These are phyloP conservation scores for Venturiaceae sp. DNA, from an alignment of 2,329 filamentous ascomycete species.

Conservation along the genomic window DNA sequence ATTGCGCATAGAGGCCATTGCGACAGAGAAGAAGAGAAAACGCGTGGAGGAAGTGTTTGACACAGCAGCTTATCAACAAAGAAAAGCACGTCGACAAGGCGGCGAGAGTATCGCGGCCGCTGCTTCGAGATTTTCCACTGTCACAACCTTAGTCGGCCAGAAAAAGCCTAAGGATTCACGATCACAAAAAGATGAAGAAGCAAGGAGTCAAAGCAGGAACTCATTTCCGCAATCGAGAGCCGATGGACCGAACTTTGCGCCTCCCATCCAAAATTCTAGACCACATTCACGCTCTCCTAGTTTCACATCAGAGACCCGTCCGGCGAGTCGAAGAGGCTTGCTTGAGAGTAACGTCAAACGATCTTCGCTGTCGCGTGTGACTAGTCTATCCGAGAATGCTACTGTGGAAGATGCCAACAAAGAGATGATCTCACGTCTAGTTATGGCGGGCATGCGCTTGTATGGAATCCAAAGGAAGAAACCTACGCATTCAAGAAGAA, in stretches of 20 bases:
- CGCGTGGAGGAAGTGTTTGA: conserved; percentile 34
- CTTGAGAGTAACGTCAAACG: conserved; percentile 15
- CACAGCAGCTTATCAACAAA: conserved; percentile 32
- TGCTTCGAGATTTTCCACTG: conserved; percentile 22
- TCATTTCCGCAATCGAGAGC: not conserved
- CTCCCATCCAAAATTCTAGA: conserved; percentile 14
- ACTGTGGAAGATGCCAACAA: conserved; percentile 35
- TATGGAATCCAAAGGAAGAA: conserved; percentile 36
- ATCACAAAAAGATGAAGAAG: not conserved
- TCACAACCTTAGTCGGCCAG: conserved; percentile 16
- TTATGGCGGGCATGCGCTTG: conserved; percentile 44
- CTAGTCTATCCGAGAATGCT: conserved; percentile 19
- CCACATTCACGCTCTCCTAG: conserved; percentile 3
- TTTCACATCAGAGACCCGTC: conserved; percentile 2
- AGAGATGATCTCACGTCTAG: conserved; percentile 36
- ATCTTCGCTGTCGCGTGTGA: conserved; percentile 24
- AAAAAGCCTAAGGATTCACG: conserved; percentile 21
- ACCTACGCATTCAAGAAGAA: conserved; percentile 12
- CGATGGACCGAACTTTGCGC: not conserved
- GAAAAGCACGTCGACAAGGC: conserved; percentile 30
- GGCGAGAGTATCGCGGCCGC: conserved; percentile 34
- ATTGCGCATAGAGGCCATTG: conserved; percentile 14
- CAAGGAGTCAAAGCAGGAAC: not conserved
- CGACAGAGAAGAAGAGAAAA: conserved; percentile 27
- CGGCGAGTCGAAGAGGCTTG: conserved; percentile 14